phyloP scores from a whole-genome alignment of 2,329 filamentous ascomycete species.

The Diplodia corticola region DNA sequence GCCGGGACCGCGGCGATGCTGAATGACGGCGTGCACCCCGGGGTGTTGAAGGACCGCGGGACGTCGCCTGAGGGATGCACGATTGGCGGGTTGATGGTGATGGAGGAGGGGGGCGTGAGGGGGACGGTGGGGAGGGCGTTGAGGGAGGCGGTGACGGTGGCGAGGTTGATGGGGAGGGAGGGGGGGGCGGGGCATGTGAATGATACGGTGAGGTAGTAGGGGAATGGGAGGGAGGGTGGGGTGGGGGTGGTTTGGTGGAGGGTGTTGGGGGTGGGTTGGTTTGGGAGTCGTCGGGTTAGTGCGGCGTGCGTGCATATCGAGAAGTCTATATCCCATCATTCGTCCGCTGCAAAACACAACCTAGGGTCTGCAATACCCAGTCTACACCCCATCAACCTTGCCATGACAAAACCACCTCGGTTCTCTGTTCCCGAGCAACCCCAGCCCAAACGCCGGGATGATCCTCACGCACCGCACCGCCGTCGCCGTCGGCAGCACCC shows the following conservation, averaged over 20 bases:
- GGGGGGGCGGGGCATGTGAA: slow-evolving; percentile 44
- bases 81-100: slow-evolving; percentile 37
- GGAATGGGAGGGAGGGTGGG: too few relatives aligned
- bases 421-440: slow-evolving; percentile 31
- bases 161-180: slow-evolving; percentile 46
- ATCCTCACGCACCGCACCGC: slow-evolving; percentile 33
- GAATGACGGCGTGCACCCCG: slow-evolving; percentile 33
- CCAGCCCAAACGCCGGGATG: slow-evolving; percentile 34
- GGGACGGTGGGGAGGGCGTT: slow-evolving; percentile 39
- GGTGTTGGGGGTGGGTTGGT: neutral
- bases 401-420: slow-evolving; percentile 29
- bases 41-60: slow-evolving; percentile 33
- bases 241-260: too few relatives aligned
- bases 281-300: neutral
- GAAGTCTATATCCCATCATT: neutral
- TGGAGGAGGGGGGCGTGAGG: slow-evolving; percentile 35
- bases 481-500: slow-evolving; percentile 29
- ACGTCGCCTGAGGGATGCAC: slow-evolving; percentile 37
- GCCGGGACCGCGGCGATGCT: slow-evolving; percentile 34
- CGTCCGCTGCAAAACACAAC: too few relatives aligned
- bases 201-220: slow-evolving; percentile 39
- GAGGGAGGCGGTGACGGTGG: slow-evolving; percentile 51
- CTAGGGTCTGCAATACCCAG: neutral
- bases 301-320: neutral
- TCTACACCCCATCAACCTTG: neutral